Percentiles rank a stretch among this genome's conserved stretches.
phyloP scores from a whole-genome alignment of 2,329 filamentous ascomycete genomes.

The Epichloe gansuensis region DNA sequence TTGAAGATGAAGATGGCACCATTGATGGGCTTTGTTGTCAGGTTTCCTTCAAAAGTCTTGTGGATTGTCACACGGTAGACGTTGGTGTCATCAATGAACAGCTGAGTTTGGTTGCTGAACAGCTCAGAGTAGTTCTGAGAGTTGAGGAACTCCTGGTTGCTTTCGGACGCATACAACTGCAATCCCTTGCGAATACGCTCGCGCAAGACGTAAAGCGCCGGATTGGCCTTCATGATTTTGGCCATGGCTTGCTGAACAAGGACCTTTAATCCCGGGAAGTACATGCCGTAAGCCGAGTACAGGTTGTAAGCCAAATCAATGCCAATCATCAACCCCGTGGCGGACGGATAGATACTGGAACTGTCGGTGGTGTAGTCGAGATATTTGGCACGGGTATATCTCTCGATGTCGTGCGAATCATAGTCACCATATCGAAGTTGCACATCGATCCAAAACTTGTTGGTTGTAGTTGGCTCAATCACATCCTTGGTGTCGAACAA shows the following conservation, averaged over 20 bases:
- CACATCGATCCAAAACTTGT: slow-evolving; percentile 99
- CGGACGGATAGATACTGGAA: slow-evolving; percentile 96
- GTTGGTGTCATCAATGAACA: slow-evolving; percentile 98
- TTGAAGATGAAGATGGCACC: slow-evolving; percentile 99
- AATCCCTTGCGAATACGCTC: slow-evolving; percentile 98
- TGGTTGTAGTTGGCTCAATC: slow-evolving; percentile 86
- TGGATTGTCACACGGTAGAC: slow-evolving; percentile 99
- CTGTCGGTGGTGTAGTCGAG: slow-evolving; percentile 98
- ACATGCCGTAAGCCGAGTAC: slow-evolving; percentile 96
- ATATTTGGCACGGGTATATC: slow-evolving; percentile 95
- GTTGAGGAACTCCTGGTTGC: slow-evolving; percentile 97
- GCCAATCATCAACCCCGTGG: slow-evolving; percentile 93
- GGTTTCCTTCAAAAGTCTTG: slow-evolving; percentile 97
- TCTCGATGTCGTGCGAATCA: slow-evolving; percentile 96
- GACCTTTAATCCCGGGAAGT: slow-evolving; percentile 94
- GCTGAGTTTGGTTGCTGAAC: slow-evolving; percentile 96
- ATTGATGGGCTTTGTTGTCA: slow-evolving; percentile 99
- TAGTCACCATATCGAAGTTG: slow-evolving; percentile 96
- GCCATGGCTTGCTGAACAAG: slow-evolving; percentile 97
- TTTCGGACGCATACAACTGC: slow-evolving; percentile 94
- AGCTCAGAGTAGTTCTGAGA: slow-evolving; percentile 98
- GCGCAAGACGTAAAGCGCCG: slow-evolving; percentile 85
- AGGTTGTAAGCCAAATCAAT: slow-evolving; percentile 97
- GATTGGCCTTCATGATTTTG: slow-evolving; percentile 99
- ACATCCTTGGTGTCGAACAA: slow-evolving; percentile 94